Evolutionary conservation across 2,329 filamentous ascomycete genomes (phyloP).

Genomic region (Geosmithia putterillii): DNA sequence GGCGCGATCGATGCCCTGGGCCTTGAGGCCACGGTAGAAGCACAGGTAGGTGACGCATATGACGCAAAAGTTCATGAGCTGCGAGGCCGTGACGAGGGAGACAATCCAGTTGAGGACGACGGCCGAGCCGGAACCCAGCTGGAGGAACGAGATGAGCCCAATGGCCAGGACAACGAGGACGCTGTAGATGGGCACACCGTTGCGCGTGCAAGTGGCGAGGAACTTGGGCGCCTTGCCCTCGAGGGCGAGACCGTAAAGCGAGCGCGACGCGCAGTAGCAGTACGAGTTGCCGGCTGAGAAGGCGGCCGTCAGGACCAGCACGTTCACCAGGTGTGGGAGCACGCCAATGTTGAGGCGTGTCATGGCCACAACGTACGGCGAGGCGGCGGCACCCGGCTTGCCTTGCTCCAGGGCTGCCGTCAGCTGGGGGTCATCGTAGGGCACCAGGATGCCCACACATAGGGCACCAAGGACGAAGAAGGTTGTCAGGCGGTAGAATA

Average conservation of each 20-base stretch:
- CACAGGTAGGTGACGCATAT: slow-evolving; percentile 60
- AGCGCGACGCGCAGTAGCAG: slow-evolving; percentile 54
- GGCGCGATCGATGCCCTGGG: slow-evolving; percentile 55
- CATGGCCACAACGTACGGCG: slow-evolving; percentile 58
- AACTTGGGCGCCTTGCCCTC: slow-evolving; percentile 54
- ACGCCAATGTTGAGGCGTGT: slow-evolving; percentile 48
- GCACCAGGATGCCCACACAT: slow-evolving; percentile 58
- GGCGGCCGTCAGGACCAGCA: slow-evolving; percentile 55
- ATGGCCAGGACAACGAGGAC: slow-evolving; percentile 55
- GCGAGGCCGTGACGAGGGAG: slow-evolving; percentile 56
- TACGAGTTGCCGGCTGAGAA: slow-evolving; percentile 55
- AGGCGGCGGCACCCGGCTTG: slow-evolving; percentile 55
- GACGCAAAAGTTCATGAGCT: slow-evolving; percentile 60
- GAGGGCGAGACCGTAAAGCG: slow-evolving; percentile 54
- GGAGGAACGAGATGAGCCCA: slow-evolving; percentile 60
- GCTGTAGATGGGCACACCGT: slow-evolving; percentile 64
- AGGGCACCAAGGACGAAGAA: slow-evolving; percentile 70
- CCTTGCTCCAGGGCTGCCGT: slow-evolving; percentile 44
- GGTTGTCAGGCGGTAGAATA: slow-evolving; percentile 64
- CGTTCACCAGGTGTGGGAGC: slow-evolving; percentile 62
- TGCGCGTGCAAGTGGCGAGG: slow-evolving; percentile 46
- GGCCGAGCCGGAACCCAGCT: slow-evolving; percentile 52
- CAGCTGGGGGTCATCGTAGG: slow-evolving; percentile 54
- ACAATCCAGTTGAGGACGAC: slow-evolving; percentile 65
- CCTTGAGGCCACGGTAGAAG: slow-evolving; percentile 57